A percentile compares a stretch with the other conserved stretches of the same genome.
Conservation (phyloP, 116 monocot genomes). For the Posidonia oceanica region DNA sequence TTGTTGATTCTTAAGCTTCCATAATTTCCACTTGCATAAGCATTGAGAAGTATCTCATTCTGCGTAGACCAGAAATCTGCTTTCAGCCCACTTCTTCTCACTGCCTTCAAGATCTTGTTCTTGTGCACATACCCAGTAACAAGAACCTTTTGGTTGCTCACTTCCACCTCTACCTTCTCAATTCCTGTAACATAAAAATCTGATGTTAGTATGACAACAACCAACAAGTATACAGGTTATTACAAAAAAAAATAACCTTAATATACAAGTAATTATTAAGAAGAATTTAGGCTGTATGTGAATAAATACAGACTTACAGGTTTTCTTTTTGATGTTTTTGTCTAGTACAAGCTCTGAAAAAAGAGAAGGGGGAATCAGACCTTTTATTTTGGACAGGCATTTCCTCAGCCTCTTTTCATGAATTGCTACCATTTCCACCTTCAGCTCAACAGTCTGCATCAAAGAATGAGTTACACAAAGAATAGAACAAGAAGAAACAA, state of each 20-base stretch:
- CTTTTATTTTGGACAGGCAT: constrained; percentile 88
- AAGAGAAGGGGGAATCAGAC: constrained; percentile 13
- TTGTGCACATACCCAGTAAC: constrained; percentile 53
- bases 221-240: too few species aligned
- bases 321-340: not conserved
- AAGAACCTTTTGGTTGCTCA: constrained; percentile 53
- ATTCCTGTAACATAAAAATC: constrained; percentile 27
- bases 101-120: constrained; percentile 59
- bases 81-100: constrained; percentile 47
- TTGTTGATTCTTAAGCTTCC: constrained; percentile 43
- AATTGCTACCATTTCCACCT: constrained; percentile 88
- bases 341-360: not conserved
- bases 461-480: not conserved
- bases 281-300: not conserved
- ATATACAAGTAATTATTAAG: too few species aligned
- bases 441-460: constrained; percentile 66
- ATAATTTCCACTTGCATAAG: constrained; percentile 31
- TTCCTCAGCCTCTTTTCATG: constrained; percentile 84
- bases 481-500: not conserved
- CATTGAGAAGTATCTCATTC: constrained; percentile 54
- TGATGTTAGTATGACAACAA: too few species aligned
- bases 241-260: too few species aligned
- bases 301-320: not conserved
- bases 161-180: constrained; percentile 70
- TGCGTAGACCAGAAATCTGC: constrained; percentile 64